These are phyloP conservation scores for Blumeria graminis DNA, from an alignment of 2,329 filamentous ascomycete genomes.

Conservation along the genomic window DNA sequence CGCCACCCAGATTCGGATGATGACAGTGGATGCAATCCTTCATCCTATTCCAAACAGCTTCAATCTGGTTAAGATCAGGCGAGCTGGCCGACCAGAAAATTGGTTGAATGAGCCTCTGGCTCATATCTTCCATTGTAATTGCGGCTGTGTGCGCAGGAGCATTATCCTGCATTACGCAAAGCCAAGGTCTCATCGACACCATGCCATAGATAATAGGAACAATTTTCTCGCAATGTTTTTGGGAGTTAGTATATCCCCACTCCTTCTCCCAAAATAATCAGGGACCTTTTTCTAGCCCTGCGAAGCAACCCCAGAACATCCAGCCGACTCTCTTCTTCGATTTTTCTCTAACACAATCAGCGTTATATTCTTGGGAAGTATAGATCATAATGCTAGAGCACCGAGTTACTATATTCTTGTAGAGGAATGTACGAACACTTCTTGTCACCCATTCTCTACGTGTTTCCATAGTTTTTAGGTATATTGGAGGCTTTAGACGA, in stretches of 20 bases:
- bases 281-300: neutral
- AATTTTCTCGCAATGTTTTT: neutral
- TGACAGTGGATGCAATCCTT: slow-evolving; percentile 8
- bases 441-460: too few relatives aligned
- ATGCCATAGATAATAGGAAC: neutral
- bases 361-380: too few relatives aligned
- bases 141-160: neutral
- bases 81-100: slow-evolving; percentile 5
- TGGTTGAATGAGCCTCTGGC: neutral
- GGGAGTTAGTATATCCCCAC: neutral
- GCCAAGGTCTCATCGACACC: neutral
- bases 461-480: too few relatives aligned
- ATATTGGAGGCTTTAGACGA: too few relatives aligned
- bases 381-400: too few relatives aligned
- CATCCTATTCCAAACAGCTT: slow-evolving; percentile 6
- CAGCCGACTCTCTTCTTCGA: too few relatives aligned
- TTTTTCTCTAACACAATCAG: too few relatives aligned
- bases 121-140: neutral
- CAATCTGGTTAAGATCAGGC: slow-evolving; percentile 6
- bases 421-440: too few relatives aligned
- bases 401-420: too few relatives aligned
- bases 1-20: slow-evolving; percentile 2
- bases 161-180: neutral
- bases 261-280: neutral
- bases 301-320: too few relatives aligned